Percentiles rank a stretch among this genome's conserved stretches.
phyloP scores from a whole-genome alignment of 495 filamentous ascomycete genomes.

The Margaritispora aquatica region DNA sequence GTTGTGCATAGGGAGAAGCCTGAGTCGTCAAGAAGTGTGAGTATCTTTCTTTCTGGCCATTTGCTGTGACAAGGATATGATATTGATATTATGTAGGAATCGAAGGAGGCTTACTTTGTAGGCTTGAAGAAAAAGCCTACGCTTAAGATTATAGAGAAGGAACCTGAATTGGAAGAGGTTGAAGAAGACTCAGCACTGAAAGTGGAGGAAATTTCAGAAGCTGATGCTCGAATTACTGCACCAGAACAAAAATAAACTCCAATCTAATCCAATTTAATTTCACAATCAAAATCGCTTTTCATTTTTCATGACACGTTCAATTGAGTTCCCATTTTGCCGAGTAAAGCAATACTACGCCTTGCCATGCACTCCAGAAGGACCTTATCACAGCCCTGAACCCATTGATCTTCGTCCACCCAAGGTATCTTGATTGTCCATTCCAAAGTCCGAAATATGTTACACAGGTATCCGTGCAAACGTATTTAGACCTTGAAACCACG shows the following conservation, averaged over 20 bases:
- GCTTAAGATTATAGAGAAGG: not conserved
- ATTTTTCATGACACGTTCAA: constrained; percentile 1
- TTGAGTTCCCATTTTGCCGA: constrained; percentile 14
- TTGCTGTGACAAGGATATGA: not conserved
- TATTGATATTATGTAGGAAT: constrained; percentile 56
- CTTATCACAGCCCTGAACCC: not conserved
- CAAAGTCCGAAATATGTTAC: constrained; percentile 8
- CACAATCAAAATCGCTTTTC: not conserved
- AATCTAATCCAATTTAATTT: not conserved
- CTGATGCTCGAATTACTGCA: not conserved
- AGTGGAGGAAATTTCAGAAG: not conserved
- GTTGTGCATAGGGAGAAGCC: constrained; percentile 84
- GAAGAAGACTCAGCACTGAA: not conserved
- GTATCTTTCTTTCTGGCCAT: constrained; percentile 22
- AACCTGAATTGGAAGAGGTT: not conserved
- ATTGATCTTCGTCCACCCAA: not conserved
- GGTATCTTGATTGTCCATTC: constrained; percentile 2
- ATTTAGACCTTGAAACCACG: constrained; percentile 96
- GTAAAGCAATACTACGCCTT: constrained; percentile 14
- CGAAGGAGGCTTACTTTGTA: constrained; percentile 82
- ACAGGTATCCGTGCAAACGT: not conserved
- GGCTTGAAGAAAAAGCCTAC: constrained; percentile 53
- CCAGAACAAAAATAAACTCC: not conserved
- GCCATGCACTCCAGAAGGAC: constrained; percentile 8
- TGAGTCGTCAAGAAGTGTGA: constrained; percentile 77